Conservation (phyloP, 352 stramenopile species). For the Phytophthora crassamura region DNA sequence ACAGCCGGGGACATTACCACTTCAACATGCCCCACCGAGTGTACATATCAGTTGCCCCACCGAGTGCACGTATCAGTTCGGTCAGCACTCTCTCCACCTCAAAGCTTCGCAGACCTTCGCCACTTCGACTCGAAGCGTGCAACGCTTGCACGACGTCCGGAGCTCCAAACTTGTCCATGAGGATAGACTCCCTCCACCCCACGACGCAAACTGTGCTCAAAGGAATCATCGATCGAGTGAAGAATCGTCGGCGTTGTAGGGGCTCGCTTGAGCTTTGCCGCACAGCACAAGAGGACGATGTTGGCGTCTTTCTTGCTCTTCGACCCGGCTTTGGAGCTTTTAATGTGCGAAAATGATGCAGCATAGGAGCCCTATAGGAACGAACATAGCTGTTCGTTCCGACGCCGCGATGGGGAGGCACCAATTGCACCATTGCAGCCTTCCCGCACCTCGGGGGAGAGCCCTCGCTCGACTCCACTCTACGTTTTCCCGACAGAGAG, state of each 20-base stretch:
- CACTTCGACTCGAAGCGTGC: too few relatives aligned
- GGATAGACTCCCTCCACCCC: too few relatives aligned
- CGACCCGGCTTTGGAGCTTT: conserved; percentile 18
- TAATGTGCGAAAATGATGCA: conserved; percentile 10
- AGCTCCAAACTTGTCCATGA: too few relatives aligned
- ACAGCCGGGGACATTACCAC: too few relatives aligned
- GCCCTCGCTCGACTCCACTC: conserved; percentile 22
- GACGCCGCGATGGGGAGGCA: conserved; percentile 14
- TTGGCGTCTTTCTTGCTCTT: conserved; percentile 25
- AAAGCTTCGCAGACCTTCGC: too few relatives aligned
- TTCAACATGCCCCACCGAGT: too few relatives aligned
- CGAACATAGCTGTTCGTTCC: conserved; percentile 23
- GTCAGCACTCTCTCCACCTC: too few relatives aligned
- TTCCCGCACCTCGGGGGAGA: conserved; percentile 12
- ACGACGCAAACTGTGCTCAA: too few relatives aligned
- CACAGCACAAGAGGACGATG: conserved; percentile 26
- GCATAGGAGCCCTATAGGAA: conserved; percentile 1
- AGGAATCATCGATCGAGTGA: too few relatives aligned
- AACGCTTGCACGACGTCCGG: too few relatives aligned
- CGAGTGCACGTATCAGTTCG: too few relatives aligned
- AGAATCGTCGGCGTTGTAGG: conserved; percentile 14
- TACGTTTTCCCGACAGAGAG: conserved; percentile 35
- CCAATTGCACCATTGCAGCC: conserved; percentile 20
- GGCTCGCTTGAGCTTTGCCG: conserved; percentile 6
- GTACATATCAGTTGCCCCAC: too few relatives aligned